Base-by-base conservation (phyloP, 2,329 filamentous ascomycete species). In the Chaetomiaceae sp. region DNA sequence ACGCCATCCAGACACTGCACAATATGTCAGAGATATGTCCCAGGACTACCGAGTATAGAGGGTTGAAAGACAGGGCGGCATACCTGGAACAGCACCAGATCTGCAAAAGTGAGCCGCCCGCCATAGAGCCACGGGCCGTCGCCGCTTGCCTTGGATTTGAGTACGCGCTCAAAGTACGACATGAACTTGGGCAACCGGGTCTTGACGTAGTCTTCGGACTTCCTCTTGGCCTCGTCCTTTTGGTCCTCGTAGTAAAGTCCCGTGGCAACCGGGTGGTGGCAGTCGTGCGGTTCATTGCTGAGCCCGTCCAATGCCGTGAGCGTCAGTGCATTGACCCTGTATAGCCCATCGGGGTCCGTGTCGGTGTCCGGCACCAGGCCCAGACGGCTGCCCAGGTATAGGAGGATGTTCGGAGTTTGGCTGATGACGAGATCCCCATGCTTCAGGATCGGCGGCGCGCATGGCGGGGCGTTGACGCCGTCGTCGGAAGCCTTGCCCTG, bases 81-180 rank as follows among this genome's bases (percentile, higher is more conserved):
- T 51, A 83, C 80, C 65, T 88, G 84, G 70, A 84, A 90, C 1
- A 89, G 60, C 2, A 85, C 82, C 39, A 85, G 68, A 60, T 91
- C 86, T 12, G 84, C 86, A 62, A 84, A 87, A 0, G 79, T 86
- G 52, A 90, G 55, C 51, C 68, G 68, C 0, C 71, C 73, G 0
- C 81, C 83, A 37, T 87, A 82, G 0, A 91, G 62, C 72, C 82
- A 88, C 19, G 78, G 78, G 5, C 78, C 69, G 0, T 78, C 76
- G 0, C 72, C 70, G 48, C 72, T 75, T 24, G 75, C 69, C 55
- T 82, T 78, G 7, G 72, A 71, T 53, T 70, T 67, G 5, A 91
- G 61, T 15, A 84, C 75, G 1, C 82, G 69, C 68, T 88, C 78
- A 54, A 88, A 85, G 62, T 85, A 88, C 2, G 66, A 72, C 18